Evolutionary conservation across 2,329 filamentous ascomycete species (phyloP).

Genomic region (Ophiognomonia clavigignenti-juglandacearum): DNA sequence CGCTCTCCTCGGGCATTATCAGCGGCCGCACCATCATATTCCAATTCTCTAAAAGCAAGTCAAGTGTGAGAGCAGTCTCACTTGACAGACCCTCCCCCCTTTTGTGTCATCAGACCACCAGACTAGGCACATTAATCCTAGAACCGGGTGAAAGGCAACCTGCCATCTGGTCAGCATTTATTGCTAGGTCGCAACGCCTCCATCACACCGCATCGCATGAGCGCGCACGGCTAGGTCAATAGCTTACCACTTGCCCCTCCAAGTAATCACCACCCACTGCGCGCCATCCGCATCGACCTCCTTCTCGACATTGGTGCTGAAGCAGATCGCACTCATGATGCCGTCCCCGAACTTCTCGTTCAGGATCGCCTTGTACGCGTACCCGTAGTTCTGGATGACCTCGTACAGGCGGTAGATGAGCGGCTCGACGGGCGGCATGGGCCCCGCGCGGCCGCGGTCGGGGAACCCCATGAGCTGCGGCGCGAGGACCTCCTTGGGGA

Average conservation of each 20-base stretch:
- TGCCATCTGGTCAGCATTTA: constrained; percentile 15
- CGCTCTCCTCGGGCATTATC: too few relatives aligned
- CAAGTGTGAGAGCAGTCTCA: too few relatives aligned
- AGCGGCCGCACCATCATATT: too few relatives aligned
- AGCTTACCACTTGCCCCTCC: constrained; percentile 76
- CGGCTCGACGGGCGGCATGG: constrained; percentile 81
- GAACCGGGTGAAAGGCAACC: constrained; percentile 33
- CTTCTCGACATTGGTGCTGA: constrained; percentile 88
- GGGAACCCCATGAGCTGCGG: constrained; percentile 68
- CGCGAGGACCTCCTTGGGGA: constrained; percentile 49
- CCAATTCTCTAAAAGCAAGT: too few relatives aligned
- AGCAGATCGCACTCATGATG: constrained; percentile 95
- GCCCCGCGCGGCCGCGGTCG: constrained; percentile 71
- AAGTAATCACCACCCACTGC: constrained; percentile 78
- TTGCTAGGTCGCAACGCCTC: too few relatives aligned
- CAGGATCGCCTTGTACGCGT: constrained; percentile 89
- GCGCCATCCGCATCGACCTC: constrained; percentile 80
- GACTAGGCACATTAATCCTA: too few relatives aligned
- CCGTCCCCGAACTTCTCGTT: constrained; percentile 95
- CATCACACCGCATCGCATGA: not conserved
- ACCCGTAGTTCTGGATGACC: constrained; percentile 94
- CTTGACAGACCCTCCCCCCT: too few relatives aligned
- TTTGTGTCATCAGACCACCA: too few relatives aligned
- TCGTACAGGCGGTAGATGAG: constrained; percentile 89
- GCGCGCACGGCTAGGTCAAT: not conserved